Percentiles rank a stretch among this genome's conserved stretches.
Conservation (phyloP, 1,139 yeast species). For the Sugiyamaella grinbergsii region DNA sequence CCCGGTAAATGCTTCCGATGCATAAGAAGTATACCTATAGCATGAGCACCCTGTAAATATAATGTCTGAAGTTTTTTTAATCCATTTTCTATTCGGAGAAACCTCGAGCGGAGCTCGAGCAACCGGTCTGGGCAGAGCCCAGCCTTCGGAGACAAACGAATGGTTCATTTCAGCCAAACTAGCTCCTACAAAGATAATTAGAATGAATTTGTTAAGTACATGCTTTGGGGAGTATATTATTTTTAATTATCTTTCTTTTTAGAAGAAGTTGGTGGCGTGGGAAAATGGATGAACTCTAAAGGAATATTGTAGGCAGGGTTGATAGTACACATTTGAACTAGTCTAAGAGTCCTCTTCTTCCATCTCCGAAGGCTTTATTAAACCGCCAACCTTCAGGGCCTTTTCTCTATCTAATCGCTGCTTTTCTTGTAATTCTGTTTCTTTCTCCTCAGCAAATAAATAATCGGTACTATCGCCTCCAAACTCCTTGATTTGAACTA, state of each 20-base stretch:
- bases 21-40: background rate
- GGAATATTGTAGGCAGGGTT: too few relatives aligned
- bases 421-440: conserved; percentile 70
- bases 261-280: background rate
- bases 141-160: background rate
- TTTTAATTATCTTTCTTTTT: background rate
- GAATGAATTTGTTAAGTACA: conserved; percentile 9
- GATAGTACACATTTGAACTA: too few relatives aligned
- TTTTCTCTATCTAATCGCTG: conserved; percentile 71
- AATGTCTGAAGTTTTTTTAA: too few relatives aligned
- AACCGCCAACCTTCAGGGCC: conserved; percentile 89
- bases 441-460: conserved; percentile 91
- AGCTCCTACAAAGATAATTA: background rate
- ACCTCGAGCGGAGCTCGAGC: too few relatives aligned
- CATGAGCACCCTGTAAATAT: conserved; percentile 13
- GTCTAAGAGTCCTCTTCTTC: conserved; percentile 48
- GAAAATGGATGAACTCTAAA: background rate
- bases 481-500: conserved; percentile 91
- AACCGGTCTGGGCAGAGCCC: background rate
- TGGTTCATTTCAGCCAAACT: too few relatives aligned
- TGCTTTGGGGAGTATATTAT: conserved; percentile 5
- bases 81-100: too few relatives aligned
- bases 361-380: conserved; percentile 94
- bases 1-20: background rate
- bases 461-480: conserved; percentile 96